phyloP scores from a whole-genome alignment of 2,329 filamentous ascomycete genomes.

The Stagonosporopsis cucurbitacearum region DNA sequence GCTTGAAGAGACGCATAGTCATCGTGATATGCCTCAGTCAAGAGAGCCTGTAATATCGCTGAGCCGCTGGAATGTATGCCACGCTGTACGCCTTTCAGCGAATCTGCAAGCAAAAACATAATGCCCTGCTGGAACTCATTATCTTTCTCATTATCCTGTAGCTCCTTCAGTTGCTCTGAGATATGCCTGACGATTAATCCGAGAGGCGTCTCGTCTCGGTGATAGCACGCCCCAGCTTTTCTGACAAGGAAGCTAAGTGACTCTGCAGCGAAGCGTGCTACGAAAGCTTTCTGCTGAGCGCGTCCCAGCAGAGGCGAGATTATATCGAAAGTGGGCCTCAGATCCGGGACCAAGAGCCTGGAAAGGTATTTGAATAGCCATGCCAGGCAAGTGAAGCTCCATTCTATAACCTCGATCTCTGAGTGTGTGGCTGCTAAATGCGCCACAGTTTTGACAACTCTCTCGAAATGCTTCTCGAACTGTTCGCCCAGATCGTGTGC shows the following conservation, averaged over 20 bases:
- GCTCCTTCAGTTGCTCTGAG: conserved; percentile 68
- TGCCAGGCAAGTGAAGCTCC: conserved; percentile 92
- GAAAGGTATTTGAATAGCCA: conserved; percentile 98
- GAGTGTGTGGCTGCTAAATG: conserved; percentile 78
- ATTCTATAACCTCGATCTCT: conserved; percentile 91
- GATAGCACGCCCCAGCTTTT: conserved; percentile 80
- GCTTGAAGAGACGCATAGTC: conserved; percentile 52
- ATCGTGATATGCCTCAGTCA: conserved; percentile 44
- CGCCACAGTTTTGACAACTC: conserved; percentile 76
- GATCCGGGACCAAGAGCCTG: conserved; percentile 80
- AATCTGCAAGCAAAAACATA: conserved; percentile 91
- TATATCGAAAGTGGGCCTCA: conserved; percentile 82
- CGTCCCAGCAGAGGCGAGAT: conserved; percentile 86
- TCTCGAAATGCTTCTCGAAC: conserved; percentile 88
- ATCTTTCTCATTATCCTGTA: conserved; percentile 63
- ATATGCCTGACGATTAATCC: conserved; percentile 74
- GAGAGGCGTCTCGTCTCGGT: conserved; percentile 73
- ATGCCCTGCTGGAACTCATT: conserved; percentile 82
- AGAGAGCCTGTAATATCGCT: conserved; percentile 60
- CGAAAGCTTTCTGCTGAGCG: conserved; percentile 80
- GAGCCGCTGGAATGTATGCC: conserved; percentile 64
- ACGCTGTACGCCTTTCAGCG: conserved; percentile 68
- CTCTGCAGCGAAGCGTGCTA: conserved; percentile 91
- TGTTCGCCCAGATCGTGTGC: conserved; percentile 88
- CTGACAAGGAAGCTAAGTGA: conserved; percentile 91